Evolutionary conservation across 2,329 filamentous ascomycete genomes (phyloP).

Genomic region (Ceratocystis diversiconidia): DNA sequence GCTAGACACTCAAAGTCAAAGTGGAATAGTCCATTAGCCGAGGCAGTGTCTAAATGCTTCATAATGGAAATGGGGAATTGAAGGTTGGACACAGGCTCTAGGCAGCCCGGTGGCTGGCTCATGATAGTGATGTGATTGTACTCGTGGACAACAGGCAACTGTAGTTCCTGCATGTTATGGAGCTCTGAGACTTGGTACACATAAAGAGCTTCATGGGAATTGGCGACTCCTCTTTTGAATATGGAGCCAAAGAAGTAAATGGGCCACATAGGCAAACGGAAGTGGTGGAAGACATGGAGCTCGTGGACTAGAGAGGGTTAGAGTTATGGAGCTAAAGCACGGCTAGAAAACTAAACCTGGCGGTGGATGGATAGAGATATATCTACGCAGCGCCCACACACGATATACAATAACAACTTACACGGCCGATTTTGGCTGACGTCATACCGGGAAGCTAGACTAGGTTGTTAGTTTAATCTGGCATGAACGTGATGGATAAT

Average conservation of each 20-base stretch:
- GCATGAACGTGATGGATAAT: neutral
- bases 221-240: neutral
- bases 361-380: too few relatives aligned
- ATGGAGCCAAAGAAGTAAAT: neutral
- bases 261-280: neutral
- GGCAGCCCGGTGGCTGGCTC: neutral
- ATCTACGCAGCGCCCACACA: too few relatives aligned
- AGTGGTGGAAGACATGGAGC: neutral
- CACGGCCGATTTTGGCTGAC: neutral
- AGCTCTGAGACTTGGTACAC: neutral
- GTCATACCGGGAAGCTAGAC: neutral
- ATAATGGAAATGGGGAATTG: neutral
- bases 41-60: neutral
- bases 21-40: neutral
- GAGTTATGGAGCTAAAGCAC: neutral
- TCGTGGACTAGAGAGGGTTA: neutral
- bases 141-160: neutral
- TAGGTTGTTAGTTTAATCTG: neutral
- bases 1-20: neutral
- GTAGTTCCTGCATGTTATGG: neutral
- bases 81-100: neutral
- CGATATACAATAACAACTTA: neutral
- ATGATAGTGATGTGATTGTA: neutral
- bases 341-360: too few relatives aligned
- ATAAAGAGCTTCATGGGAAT: neutral